These are phyloP conservation scores for Aureobasidium vineae DNA, from an alignment of 2,329 filamentous ascomycete species.

Conservation along the genomic window DNA sequence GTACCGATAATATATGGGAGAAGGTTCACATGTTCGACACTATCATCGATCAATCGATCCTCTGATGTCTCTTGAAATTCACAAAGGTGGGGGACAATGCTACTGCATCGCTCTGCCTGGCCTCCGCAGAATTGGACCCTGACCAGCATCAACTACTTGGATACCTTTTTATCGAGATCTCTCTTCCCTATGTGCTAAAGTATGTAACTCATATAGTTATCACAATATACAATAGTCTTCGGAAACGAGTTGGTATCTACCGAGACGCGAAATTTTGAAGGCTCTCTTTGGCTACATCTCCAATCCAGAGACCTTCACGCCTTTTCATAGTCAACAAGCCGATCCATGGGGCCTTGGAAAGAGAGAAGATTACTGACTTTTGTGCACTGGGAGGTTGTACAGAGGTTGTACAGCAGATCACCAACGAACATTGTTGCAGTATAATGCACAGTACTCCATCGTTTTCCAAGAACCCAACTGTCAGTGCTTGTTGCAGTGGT, in stretches of 20 bases:
- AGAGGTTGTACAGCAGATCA: background rate
- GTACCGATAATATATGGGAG: background rate
- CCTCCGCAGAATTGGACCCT: slow-evolving; percentile 6
- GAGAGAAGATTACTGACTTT: no score
- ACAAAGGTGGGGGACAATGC: background rate
- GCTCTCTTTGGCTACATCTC: no score
- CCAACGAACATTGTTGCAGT: background rate
- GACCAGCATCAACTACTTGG: background rate
- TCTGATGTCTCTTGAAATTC: background rate
- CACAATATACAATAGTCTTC: no score
- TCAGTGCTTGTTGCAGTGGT: background rate
- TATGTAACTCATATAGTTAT: no score
- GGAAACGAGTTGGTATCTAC: no score
- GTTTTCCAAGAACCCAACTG: no score
- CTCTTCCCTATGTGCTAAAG: no score
- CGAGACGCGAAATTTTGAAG: no score
- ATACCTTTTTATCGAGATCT: background rate
- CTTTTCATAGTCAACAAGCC: no score
- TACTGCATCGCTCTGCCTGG: background rate
- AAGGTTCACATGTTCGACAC: no score
- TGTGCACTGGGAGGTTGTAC: background rate
- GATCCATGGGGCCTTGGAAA: no score
- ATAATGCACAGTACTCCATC: background rate
- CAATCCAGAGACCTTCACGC: no score
- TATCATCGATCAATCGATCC: background rate